Evolutionary conservation across 495 filamentous ascomycete species (phyloP).

Genomic region (Aspergillus coremiiformis): DNA sequence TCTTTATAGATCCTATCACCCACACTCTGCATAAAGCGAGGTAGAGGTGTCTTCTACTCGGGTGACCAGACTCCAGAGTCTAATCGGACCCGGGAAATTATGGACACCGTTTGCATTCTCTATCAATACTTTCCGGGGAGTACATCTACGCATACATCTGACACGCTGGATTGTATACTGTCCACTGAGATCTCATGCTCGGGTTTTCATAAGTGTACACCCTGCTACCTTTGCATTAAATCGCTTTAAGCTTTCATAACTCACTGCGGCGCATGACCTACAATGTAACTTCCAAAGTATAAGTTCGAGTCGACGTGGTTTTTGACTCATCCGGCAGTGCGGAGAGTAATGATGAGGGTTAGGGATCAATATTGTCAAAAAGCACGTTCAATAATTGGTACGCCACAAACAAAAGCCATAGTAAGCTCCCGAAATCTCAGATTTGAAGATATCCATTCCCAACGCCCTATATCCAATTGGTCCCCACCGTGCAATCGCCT

Average conservation of each 20-base stretch:
- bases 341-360: background rate
- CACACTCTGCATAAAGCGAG: too few species aligned
- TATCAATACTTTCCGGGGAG: background rate
- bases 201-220: background rate
- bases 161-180: background rate
- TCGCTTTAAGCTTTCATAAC: too few species aligned
- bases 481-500: background rate
- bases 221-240: background rate
- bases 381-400: background rate
- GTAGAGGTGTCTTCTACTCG: too few species aligned
- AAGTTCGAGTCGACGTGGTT: background rate
- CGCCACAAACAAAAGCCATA: background rate
- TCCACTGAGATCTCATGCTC: background rate
- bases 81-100: background rate
- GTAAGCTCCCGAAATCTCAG: background rate
- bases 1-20: background rate
- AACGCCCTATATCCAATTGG: background rate
- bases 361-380: background rate
- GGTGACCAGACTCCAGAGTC: too few species aligned
- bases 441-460: background rate
- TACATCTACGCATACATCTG: background rate
- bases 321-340: background rate
- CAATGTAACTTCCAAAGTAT: background rate
- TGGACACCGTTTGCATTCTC: background rate
- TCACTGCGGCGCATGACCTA: background rate